Conservation (phyloP, 768 basidiomycete species). For the Coprinopsis strossmayeri region DNA sequence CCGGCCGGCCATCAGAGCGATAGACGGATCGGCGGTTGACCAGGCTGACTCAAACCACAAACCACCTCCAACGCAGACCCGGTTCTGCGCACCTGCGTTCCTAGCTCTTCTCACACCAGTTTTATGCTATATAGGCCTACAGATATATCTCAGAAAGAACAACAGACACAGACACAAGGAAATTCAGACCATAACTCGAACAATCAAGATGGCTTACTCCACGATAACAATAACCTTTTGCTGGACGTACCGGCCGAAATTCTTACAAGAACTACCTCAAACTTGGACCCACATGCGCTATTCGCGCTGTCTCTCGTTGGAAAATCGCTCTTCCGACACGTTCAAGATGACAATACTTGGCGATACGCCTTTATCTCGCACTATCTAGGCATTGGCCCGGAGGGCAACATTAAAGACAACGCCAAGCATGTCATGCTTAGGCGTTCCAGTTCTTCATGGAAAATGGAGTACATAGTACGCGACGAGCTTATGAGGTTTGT, state of each 20-base stretch:
- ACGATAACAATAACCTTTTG: slow-evolving; percentile 26
- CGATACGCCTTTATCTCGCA: slow-evolving; percentile 64
- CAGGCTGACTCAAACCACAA: no score
- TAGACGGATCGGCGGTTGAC: no score
- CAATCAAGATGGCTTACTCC: slow-evolving; percentile 45
- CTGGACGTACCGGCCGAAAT: slow-evolving; percentile 62
- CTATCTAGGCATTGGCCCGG: slow-evolving; percentile 61
- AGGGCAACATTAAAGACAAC: slow-evolving; percentile 43
- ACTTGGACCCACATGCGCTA: slow-evolving; percentile 60
- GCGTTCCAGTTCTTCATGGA: slow-evolving; percentile 57
- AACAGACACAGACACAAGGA: slow-evolving; percentile 22
- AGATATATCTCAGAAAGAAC: slow-evolving; percentile 33
- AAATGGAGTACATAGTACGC: slow-evolving; percentile 57
- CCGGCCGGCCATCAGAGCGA: no score
- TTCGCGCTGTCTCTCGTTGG: slow-evolving; percentile 49
- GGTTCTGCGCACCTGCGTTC: no score
- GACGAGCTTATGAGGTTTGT: slow-evolving; percentile 49
- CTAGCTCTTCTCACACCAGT: no score
- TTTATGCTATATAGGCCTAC: slow-evolving; percentile 66
- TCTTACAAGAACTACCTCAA: slow-evolving; percentile 70
- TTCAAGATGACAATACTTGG: slow-evolving; percentile 79
- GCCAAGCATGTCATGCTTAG: slow-evolving; percentile 47
- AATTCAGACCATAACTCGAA: slow-evolving; percentile 20
- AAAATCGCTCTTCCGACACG: slow-evolving; percentile 49
- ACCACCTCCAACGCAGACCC: no score